Percentiles rank a stretch among this genome's conserved stretches.
Evolutionary conservation across 2,329 filamentous ascomycete species (phyloP).

Genomic region (Cadophora luteo-olivacea): DNA sequence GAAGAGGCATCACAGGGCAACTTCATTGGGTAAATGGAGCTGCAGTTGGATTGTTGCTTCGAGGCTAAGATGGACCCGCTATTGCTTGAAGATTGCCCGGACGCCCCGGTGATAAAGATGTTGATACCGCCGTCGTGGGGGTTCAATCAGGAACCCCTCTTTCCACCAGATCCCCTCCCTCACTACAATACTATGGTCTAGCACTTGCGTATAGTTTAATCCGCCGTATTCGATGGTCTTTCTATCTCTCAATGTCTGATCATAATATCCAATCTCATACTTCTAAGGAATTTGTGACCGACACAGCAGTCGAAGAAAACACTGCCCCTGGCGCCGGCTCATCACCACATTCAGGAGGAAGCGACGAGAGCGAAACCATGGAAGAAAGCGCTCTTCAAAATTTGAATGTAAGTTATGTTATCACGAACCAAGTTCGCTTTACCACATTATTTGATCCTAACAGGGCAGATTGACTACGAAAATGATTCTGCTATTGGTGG

Average conservation of each 20-base stretch:
- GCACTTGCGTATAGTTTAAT: not conserved
- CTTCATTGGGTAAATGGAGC: slow-evolving; percentile 3
- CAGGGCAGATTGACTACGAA: slow-evolving; percentile 15
- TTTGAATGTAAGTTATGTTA: slow-evolving; percentile 7
- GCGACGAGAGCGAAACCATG: slow-evolving; percentile 6
- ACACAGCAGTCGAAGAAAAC: not conserved
- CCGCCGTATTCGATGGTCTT: not conserved
- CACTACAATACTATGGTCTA: not conserved
- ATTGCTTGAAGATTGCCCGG: not conserved
- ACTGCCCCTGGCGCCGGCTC: not conserved
- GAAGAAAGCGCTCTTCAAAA: slow-evolving; percentile 19
- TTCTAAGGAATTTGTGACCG: not conserved
- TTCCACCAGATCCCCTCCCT: not conserved
- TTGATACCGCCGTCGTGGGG: not conserved
- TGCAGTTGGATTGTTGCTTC: not conserved
- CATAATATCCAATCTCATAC: not conserved
- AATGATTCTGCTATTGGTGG: slow-evolving; percentile 21
- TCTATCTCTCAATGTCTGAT: not conserved
- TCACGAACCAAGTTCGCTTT: not conserved
- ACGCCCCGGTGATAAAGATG: not conserved
- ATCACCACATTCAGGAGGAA: slow-evolving; percentile 1
- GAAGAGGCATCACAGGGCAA: not conserved
- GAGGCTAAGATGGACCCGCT: not conserved
- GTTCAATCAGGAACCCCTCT: not conserved
- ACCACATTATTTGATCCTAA: not conserved